Evolutionary conservation across 768 basidiomycete genomes (phyloP).

Genomic region (Mrakia blollopis): DNA sequence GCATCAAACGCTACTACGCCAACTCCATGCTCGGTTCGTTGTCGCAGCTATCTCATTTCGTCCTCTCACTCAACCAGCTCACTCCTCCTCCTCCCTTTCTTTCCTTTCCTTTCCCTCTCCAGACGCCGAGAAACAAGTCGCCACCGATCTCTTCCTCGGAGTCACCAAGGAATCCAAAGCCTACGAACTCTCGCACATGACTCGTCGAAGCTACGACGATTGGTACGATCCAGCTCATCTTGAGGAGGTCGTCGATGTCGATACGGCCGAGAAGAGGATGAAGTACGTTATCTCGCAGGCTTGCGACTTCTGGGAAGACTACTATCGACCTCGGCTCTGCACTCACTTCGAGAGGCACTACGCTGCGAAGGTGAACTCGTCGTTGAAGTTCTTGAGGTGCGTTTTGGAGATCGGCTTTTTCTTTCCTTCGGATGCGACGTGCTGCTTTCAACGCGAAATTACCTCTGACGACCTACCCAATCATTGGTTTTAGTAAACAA

Average conservation of each 20-base stretch:
- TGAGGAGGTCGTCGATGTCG: slow-evolving; percentile 49
- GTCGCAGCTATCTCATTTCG: neutral
- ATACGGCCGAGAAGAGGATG: slow-evolving; percentile 49
- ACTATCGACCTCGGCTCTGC: slow-evolving; percentile 77
- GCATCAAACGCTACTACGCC: slow-evolving; percentile 82
- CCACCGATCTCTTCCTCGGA: slow-evolving; percentile 95
- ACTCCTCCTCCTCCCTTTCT: neutral
- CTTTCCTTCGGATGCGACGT: too few relatives aligned
- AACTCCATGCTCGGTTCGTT: slow-evolving; percentile 82
- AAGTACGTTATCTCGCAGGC: slow-evolving; percentile 19
- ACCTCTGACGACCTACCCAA: neutral
- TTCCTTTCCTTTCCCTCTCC: neutral
- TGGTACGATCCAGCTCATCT: slow-evolving; percentile 69
- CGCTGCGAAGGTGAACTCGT: slow-evolving; percentile 88
- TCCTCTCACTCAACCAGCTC: too few relatives aligned
- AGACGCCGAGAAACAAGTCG: slow-evolving; percentile 96
- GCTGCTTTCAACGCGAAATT: neutral
- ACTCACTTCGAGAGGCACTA: slow-evolving; percentile 83
- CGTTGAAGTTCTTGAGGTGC: slow-evolving; percentile 44
- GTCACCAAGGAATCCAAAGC: slow-evolving; percentile 43
- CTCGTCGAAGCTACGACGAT: slow-evolving; percentile 68
- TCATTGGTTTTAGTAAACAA: slow-evolving; percentile 52
- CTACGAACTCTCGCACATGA: slow-evolving; percentile 41
- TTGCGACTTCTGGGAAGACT: slow-evolving; percentile 76
- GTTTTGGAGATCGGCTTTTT: neutral